A percentile compares a stretch with the other conserved stretches of the same genome.
phyloP scores from a whole-genome alignment of 1,284 basidiomycete species.

The Lignosus rhinocerotis region DNA sequence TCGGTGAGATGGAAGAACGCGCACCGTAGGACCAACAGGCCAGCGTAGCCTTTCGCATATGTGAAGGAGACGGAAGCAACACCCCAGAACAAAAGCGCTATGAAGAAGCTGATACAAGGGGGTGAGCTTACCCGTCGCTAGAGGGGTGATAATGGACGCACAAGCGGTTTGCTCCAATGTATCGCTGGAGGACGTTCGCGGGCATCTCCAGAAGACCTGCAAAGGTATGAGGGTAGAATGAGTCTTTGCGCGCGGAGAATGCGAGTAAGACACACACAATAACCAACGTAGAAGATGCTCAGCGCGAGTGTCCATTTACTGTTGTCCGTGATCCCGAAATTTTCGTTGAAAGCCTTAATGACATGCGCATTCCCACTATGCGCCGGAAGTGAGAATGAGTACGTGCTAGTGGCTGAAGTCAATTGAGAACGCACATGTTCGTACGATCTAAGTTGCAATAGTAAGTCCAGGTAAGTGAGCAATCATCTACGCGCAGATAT shows the following conservation, averaged over 20 bases:
- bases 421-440: constrained; percentile 43
- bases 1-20: neutral
- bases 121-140: neutral
- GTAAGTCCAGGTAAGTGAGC: neutral
- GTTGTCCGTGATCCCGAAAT: constrained; percentile 51
- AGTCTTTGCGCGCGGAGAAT: neutral
- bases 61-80: constrained; percentile 51
- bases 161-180: constrained; percentile 60
- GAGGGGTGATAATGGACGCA: constrained; percentile 26
- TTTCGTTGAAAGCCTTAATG: constrained; percentile 50
- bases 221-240: no score
- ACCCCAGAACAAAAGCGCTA: constrained; percentile 55
- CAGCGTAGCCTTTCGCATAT: constrained; percentile 54
- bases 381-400: neutral
- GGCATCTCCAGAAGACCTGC: constrained; percentile 57
- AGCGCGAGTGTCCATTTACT: constrained; percentile 55
- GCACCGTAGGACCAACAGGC: constrained; percentile 47
- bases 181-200: constrained; percentile 55
- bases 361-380: constrained; percentile 56
- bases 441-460: constrained; percentile 44
- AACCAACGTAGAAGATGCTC: constrained; percentile 60
- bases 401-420: neutral
- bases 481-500: neutral
- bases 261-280: constrained; percentile 39
- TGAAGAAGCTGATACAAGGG: constrained; percentile 45